Percentiles rank a stretch among this genome's conserved stretches.
Conservation (phyloP, 176 grass and related monocot genomes). For the Aegilops umbellulata region DNA sequence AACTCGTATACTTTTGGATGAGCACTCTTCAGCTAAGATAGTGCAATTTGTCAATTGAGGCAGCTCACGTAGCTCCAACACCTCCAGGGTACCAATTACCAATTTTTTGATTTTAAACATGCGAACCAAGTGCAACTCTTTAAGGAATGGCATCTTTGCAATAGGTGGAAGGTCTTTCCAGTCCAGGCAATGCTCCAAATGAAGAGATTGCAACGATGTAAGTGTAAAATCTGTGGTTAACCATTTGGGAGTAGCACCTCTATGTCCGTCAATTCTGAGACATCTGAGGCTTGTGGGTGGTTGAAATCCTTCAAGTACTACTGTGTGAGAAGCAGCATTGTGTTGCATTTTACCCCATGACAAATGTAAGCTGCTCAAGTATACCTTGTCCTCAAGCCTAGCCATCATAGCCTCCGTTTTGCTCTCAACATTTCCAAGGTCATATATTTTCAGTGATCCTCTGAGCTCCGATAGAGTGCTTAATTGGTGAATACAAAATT, state of each 20-base stretch:
- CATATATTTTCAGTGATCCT: constrained; percentile 6
- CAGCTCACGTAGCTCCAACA: constrained; percentile 27
- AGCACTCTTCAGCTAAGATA: neutral
- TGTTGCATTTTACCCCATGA: neutral
- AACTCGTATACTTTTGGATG: neutral
- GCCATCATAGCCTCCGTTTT: neutral
- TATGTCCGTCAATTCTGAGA: constrained; percentile 1
- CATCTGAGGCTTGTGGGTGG: neutral
- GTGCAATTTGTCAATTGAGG: neutral
- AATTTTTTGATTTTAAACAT: neutral
- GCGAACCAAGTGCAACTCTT: neutral
- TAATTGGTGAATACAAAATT: constrained; percentile 1
- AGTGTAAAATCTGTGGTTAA: constrained; percentile 3
- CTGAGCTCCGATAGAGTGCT: constrained; percentile 7
- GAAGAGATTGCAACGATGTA: neutral
- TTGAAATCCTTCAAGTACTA: constrained; percentile 14
- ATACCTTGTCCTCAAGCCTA: neutral
- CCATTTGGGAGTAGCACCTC: neutral
- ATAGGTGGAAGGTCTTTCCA: constrained; percentile 13
- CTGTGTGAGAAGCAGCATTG: neutral
- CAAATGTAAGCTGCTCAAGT: neutral
- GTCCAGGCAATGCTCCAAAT: neutral
- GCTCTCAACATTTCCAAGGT: constrained; percentile 9
- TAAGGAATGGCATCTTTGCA: constrained; percentile 22
- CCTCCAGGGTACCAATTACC: constrained; percentile 4